These are phyloP conservation scores for Phylloporus sp. DNA, from an alignment of 1,284 basidiomycete genomes.

Conservation along the genomic window DNA sequence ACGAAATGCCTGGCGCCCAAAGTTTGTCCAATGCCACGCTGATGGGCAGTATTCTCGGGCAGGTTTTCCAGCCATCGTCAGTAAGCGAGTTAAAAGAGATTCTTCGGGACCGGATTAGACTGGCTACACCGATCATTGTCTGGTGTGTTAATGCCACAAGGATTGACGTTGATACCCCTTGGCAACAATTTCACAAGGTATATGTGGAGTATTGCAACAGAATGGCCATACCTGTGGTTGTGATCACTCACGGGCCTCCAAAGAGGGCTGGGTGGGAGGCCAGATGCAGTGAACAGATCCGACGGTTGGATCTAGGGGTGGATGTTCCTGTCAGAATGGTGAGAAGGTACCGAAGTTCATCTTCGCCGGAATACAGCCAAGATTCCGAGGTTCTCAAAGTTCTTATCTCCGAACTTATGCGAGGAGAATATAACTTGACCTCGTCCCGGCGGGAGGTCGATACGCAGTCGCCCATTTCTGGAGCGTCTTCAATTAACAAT, in stretches of 20 bases:
- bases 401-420: constrained; percentile 14
- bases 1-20: constrained; percentile 23
- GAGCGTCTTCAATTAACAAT: too few species aligned
- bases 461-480: too few species aligned
- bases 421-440: too few species aligned
- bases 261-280: constrained; percentile 18
- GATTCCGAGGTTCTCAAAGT: constrained; percentile 21
- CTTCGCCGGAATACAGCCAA: constrained; percentile 19
- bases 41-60: constrained; percentile 15
- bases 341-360: constrained; percentile 10
- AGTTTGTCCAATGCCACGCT: constrained; percentile 11
- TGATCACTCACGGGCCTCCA: constrained; percentile 22
- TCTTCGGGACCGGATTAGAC: constrained; percentile 17
- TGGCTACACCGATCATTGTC: constrained; percentile 23
- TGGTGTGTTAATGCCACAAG: constrained; percentile 34
- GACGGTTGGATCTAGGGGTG: constrained; percentile 9
- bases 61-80: constrained; percentile 18
- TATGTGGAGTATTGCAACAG: constrained; percentile 32
- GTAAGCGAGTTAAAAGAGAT: constrained; percentile 25
- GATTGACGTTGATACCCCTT: constrained; percentile 19
- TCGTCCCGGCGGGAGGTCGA: too few species aligned
- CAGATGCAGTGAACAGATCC: constrained; percentile 22
- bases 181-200: constrained; percentile 29
- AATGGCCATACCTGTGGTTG: constrained; percentile 26
- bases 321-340: constrained; percentile 18